Conservation (phyloP, 2,329 filamentous ascomycete species). For the Lecanicillium sp. region DNA sequence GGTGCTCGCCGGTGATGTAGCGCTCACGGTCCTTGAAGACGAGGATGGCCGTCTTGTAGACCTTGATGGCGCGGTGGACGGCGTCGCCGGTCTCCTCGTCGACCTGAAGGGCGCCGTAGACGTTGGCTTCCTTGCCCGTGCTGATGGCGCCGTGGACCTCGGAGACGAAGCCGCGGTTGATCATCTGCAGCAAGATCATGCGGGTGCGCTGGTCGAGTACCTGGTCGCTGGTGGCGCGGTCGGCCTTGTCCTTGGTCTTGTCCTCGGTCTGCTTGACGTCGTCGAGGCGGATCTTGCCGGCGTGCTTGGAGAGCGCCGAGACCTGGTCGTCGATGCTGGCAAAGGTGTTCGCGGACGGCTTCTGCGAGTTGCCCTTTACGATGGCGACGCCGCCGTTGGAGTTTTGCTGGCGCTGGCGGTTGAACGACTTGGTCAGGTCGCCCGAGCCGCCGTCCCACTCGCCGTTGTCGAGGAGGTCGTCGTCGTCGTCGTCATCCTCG, state of each 20-base stretch:
- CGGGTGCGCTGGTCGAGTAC: conserved; percentile 90
- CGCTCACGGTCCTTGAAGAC: conserved; percentile 97
- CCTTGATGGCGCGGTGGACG: conserved; percentile 84
- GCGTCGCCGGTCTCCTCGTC: conserved; percentile 47
- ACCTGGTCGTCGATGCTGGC: conserved; percentile 84
- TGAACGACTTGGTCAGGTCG: conserved; percentile 82
- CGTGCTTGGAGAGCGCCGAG: conserved; percentile 75
- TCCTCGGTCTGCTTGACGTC: conserved; percentile 47
- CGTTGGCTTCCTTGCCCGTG: conserved; percentile 96
- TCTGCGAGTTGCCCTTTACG: conserved; percentile 71
- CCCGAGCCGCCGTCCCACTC: conserved; percentile 51
- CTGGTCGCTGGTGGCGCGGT: conserved; percentile 89
- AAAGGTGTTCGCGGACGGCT: conserved; percentile 71
- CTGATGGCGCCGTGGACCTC: conserved; percentile 94
- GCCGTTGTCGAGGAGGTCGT: conserved; percentile 57
- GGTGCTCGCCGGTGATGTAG: conserved; percentile 90
- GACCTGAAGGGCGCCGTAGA: conserved; percentile 78
- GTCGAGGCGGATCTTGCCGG: conserved; percentile 77
- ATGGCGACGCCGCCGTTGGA: conserved; percentile 39
- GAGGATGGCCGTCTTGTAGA: conserved; percentile 97
- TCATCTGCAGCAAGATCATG: conserved; percentile 93
- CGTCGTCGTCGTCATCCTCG: conserved; percentile 39
- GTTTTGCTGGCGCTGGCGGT: conserved; percentile 69
- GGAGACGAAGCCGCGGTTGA: conserved; percentile 82
- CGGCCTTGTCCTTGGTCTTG: conserved; percentile 76